A percentile compares a stretch with the other conserved stretches of the same genome.
phyloP scores from a whole-genome alignment of 257 asterid genomes.

The Solanum paucissectum region DNA sequence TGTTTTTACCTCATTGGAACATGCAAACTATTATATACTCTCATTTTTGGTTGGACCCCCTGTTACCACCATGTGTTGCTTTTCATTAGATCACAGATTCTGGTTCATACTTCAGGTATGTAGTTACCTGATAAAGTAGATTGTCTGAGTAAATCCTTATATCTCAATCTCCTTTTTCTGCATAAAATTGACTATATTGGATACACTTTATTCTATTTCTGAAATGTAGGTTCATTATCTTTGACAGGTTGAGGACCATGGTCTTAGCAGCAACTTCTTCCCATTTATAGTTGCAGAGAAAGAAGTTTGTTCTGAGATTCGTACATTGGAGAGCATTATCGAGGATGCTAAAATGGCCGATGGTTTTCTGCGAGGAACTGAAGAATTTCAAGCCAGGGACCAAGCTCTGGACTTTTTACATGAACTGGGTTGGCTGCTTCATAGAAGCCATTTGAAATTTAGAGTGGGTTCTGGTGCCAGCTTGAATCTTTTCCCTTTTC shows the following conservation, averaged over 20 bases:
- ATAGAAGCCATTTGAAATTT: slow-evolving; percentile 45
- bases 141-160: not conserved
- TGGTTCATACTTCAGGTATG: not conserved
- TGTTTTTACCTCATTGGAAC: not conserved
- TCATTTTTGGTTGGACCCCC: not conserved
- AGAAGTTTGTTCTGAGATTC: slow-evolving; percentile 53
- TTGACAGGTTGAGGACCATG: slow-evolving; percentile 49
- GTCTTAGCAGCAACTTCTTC: slow-evolving; percentile 45
- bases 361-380: slow-evolving; percentile 9
- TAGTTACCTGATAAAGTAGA: not conserved
- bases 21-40: not conserved
- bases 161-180: not conserved
- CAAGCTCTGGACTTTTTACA: slow-evolving; percentile 58
- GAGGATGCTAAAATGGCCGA: slow-evolving; percentile 14
- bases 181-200: not conserved
- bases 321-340: slow-evolving; percentile 17
- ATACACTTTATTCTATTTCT: not conserved
- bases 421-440: slow-evolving; percentile 92
- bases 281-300: slow-evolving; percentile 82
- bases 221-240: slow-evolving; percentile 17
- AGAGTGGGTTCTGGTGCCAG: slow-evolving; percentile 26
- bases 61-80: not conserved
- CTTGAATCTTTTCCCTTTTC: slow-evolving; percentile 24
- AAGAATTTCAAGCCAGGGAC: slow-evolving; percentile 23
- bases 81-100: not conserved